A percentile compares a stretch with the other conserved stretches of the same genome.
Evolutionary conservation across 768 basidiomycete species (phyloP).

Genomic region (Tylopilus intermedius): DNA sequence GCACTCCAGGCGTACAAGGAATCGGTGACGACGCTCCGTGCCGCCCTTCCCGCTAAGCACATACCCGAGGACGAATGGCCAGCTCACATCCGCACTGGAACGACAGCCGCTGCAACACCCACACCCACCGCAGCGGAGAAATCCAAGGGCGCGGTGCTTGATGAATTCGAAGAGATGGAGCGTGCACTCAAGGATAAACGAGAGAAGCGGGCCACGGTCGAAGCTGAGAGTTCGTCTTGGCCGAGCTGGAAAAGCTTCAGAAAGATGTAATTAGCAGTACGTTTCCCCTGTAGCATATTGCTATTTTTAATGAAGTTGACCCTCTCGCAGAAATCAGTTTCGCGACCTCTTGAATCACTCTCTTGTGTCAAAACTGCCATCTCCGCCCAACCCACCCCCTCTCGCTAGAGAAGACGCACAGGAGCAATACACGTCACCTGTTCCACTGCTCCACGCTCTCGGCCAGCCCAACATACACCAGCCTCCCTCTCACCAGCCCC

Average conservation of each 20-base stretch:
- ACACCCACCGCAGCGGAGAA: slow-evolving; percentile 4
- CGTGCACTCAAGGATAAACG: slow-evolving; percentile 47
- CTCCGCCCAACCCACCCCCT: slow-evolving; percentile 12
- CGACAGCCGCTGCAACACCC: not conserved
- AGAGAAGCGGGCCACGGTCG: slow-evolving; percentile 25
- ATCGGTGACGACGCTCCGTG: slow-evolving; percentile 44
- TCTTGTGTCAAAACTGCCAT: slow-evolving; percentile 28
- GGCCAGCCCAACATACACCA: slow-evolving; percentile 28
- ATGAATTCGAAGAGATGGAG: slow-evolving; percentile 73
- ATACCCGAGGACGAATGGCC: slow-evolving; percentile 71
- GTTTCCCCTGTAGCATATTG: too few species aligned
- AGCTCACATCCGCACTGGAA: not conserved
- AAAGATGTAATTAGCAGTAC: too few species aligned
- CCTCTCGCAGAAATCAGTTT: too few species aligned
- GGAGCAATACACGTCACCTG: slow-evolving; percentile 44
- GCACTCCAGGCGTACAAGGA: slow-evolving; percentile 57
- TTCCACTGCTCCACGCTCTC: slow-evolving; percentile 31
- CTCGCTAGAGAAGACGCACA: slow-evolving; percentile 20
- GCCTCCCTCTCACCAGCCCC: slow-evolving; percentile 33
- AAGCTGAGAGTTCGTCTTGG: slow-evolving; percentile 37
- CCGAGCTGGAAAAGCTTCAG: slow-evolving; percentile 4
- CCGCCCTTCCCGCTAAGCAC: slow-evolving; percentile 40
- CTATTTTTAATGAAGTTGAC: too few species aligned
- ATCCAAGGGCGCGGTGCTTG: slow-evolving; percentile 37
- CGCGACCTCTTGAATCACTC: too few species aligned